Conservation (phyloP, 352 stramenopile genomes). For the Peronospora destructor region DNA sequence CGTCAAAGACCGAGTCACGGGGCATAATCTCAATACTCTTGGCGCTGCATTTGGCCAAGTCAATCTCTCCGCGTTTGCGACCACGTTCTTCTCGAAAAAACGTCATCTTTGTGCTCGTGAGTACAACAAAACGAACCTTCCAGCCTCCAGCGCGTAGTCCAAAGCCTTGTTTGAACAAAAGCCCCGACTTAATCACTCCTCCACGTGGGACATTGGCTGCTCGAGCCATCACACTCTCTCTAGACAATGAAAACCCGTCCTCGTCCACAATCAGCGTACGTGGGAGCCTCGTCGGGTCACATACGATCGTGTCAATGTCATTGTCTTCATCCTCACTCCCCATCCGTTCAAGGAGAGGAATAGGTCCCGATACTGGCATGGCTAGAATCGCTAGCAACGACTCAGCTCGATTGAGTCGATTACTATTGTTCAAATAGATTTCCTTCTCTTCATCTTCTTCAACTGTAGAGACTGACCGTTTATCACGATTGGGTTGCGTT, state of each 20-base stretch:
- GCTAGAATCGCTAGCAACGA: constrained; percentile 29
- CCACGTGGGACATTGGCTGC: constrained; percentile 32
- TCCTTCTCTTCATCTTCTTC: constrained; percentile 28
- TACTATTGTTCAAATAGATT: constrained; percentile 5
- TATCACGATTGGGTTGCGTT: constrained; percentile 7
- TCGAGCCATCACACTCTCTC: constrained; percentile 44
- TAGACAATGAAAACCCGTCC: constrained; percentile 48
- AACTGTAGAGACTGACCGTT: constrained; percentile 12
- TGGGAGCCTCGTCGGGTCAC: constrained; percentile 42
- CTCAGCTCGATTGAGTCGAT: constrained; percentile 22
- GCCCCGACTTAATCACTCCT: constrained; percentile 55
- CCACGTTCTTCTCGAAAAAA: constrained; percentile 73
- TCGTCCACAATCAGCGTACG: constrained; percentile 67
- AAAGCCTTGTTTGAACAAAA: constrained; percentile 76
- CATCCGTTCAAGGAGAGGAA: constrained; percentile 36
- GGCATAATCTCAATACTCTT: constrained; percentile 83
- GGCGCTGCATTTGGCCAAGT: constrained; percentile 52
- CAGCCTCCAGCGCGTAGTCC: constrained; percentile 47
- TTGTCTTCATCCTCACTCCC: constrained; percentile 45
- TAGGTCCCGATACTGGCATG: constrained; percentile 32
- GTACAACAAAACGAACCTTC: constrained; percentile 70
- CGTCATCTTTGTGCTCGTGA: constrained; percentile 59
- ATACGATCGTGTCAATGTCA: constrained; percentile 58
- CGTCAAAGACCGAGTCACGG: constrained; percentile 70
- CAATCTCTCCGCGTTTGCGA: constrained; percentile 58